phyloP scores from a whole-genome alignment of 345 rosid species.

The Eucalyptus cladocalyx region DNA sequence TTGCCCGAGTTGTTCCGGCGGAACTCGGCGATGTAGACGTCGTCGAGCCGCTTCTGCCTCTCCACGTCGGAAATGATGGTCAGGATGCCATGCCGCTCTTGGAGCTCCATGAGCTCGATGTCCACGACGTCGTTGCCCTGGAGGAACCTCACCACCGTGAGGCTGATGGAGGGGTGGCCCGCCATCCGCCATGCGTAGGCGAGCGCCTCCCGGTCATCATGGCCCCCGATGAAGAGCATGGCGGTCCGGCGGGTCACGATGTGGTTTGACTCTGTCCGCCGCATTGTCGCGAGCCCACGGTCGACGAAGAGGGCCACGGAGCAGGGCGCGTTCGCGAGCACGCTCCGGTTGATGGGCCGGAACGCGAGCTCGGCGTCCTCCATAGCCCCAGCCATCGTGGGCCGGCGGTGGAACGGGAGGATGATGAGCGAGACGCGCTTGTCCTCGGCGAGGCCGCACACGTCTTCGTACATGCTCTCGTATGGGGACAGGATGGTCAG shows the following conservation, averaged over 20 bases:
- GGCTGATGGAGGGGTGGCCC: neutral
- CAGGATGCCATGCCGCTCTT: neutral
- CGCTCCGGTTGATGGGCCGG: slow-evolving; percentile 7
- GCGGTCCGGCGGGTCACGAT: neutral
- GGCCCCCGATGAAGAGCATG: slow-evolving; percentile 24
- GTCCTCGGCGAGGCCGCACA: slow-evolving; percentile 50
- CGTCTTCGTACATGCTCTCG: slow-evolving; percentile 53
- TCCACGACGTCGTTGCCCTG: neutral
- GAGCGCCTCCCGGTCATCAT: slow-evolving; percentile 31
- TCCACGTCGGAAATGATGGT: neutral
- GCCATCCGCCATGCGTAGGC: slow-evolving; percentile 19
- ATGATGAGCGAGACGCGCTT: slow-evolving; percentile 34
- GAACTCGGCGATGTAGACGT: slow-evolving; percentile 13
- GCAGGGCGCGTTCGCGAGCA: slow-evolving; percentile 12
- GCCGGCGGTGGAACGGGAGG: slow-evolving; percentile 33
- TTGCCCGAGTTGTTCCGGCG: slow-evolving; percentile 1
- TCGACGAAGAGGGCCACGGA: slow-evolving; percentile 14
- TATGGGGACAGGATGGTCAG: slow-evolving; percentile 49
- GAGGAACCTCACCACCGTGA: slow-evolving; percentile 9
- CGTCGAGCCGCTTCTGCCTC: slow-evolving; percentile 4
- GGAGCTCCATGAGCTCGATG: neutral
- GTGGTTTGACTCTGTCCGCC: neutral
- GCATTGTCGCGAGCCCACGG: slow-evolving; percentile 3
- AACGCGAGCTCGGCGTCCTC: neutral
- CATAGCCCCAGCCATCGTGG: neutral